Evolutionary conservation across 2,329 filamentous ascomycete species (phyloP).

Genomic region (Fusarium miscanthi): DNA sequence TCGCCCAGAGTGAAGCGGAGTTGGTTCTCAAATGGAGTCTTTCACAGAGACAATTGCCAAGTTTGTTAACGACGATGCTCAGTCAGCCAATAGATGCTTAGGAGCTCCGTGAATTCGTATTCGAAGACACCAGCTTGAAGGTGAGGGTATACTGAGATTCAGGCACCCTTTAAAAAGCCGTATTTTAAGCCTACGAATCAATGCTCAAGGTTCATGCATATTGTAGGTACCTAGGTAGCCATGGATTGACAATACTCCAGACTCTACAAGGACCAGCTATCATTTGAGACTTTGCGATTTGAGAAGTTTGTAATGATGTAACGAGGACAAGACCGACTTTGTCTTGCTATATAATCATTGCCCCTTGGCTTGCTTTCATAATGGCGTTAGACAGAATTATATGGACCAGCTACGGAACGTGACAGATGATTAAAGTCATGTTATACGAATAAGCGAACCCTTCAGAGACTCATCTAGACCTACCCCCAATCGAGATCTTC

Average conservation of each 20-base stretch:
- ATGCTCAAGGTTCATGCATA: neutral
- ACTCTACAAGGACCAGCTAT: neutral
- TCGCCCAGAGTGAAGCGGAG: conserved; percentile 23
- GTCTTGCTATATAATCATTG: neutral
- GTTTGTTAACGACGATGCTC: neutral
- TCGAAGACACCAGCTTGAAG: neutral
- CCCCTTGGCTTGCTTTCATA: neutral
- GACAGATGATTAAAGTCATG: neutral
- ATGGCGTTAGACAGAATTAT: neutral
- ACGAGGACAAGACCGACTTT: neutral
- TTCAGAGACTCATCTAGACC: neutral
- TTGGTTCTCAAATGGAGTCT: conserved; percentile 7
- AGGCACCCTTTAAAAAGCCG: neutral
- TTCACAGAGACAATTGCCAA: conserved; percentile 18
- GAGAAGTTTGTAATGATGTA: neutral
- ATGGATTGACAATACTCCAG: neutral
- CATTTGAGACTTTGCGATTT: neutral
- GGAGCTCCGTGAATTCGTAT: conserved; percentile 2
- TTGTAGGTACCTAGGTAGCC: neutral
- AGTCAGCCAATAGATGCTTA: neutral
- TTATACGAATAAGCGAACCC: neutral
- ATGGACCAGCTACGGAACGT: neutral
- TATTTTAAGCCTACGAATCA: neutral
- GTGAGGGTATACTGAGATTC: conserved; percentile 2
- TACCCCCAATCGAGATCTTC: neutral